Evolutionary conservation across 2,329 filamentous ascomycete genomes (phyloP).

Genomic region (Clarireedia monteithiana): DNA sequence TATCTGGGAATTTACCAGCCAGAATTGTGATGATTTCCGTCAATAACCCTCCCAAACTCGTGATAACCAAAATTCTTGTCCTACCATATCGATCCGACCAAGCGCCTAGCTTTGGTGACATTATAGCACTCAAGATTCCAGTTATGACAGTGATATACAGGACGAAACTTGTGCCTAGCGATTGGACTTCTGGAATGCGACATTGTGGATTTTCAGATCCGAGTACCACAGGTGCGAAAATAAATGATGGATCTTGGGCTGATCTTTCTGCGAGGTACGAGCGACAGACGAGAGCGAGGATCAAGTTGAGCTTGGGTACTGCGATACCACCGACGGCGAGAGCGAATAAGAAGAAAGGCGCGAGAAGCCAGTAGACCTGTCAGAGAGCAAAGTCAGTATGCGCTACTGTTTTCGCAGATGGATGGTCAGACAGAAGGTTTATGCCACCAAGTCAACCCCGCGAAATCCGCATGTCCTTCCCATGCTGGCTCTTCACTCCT

Average conservation of each 20-base stretch:
- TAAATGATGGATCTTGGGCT: constrained; percentile 48
- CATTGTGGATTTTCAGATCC: constrained; percentile 73
- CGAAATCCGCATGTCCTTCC: constrained; percentile 50
- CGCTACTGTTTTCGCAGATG: background rate
- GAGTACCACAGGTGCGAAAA: constrained; percentile 55
- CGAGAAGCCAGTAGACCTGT: constrained; percentile 76
- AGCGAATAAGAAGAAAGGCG: constrained; percentile 73
- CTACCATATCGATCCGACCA: constrained; percentile 84
- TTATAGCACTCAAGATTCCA: constrained; percentile 71
- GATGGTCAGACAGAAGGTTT: constrained; percentile 48
- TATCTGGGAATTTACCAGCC: constrained; percentile 66
- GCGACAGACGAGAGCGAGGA: constrained; percentile 75
- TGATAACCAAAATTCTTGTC: constrained; percentile 63
- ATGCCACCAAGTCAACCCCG: constrained; percentile 52
- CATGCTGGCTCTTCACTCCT: constrained; percentile 30
- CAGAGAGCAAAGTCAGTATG: background rate
- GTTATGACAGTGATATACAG: constrained; percentile 67
- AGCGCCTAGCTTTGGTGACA: constrained; percentile 74
- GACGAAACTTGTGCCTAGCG: constrained; percentile 68
- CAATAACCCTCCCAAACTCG: constrained; percentile 65
- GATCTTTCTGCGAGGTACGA: constrained; percentile 69
- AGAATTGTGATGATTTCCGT: constrained; percentile 72
- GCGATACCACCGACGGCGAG: constrained; percentile 79
- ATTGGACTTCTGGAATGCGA: constrained; percentile 69
- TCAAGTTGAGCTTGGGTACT: constrained; percentile 82